Percentiles rank a stretch among this genome's conserved stretches.
phyloP scores from a whole-genome alignment of 495 filamentous ascomycete species.

The Neurospora discreta region DNA sequence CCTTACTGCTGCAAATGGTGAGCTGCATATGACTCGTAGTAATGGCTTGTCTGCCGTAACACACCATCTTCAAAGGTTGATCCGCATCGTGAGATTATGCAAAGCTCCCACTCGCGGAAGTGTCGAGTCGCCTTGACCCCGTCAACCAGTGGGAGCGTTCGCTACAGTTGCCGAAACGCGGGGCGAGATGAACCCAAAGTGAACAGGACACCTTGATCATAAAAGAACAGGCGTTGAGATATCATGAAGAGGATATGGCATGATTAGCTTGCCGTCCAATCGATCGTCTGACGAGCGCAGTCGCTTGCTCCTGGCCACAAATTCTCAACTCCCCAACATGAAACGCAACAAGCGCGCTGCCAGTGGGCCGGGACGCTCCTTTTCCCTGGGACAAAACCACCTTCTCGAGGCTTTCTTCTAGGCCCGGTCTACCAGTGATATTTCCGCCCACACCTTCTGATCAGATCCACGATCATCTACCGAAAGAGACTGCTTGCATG shows the following conservation, averaged over 20 bases:
- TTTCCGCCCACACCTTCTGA: slow-evolving; percentile 1
- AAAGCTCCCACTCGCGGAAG: background rate
- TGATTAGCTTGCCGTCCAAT: background rate
- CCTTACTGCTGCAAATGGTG: background rate
- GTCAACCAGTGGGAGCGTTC: background rate
- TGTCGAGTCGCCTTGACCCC: background rate
- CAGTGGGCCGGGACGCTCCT: background rate
- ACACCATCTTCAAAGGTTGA: background rate
- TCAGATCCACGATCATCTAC: slow-evolving; percentile 6
- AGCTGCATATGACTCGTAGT: background rate
- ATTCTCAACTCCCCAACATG: slow-evolving; percentile 13
- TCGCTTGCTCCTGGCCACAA: slow-evolving; percentile 8
- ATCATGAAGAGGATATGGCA: slow-evolving; percentile 4
- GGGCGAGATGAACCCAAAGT: background rate
- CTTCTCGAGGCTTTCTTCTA: background rate
- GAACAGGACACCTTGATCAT: background rate
- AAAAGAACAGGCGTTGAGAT: background rate
- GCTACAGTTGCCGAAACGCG: background rate
- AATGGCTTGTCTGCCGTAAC: background rate
- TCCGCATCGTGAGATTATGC: background rate
- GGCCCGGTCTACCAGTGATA: background rate
- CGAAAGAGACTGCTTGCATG: slow-evolving; percentile 14
- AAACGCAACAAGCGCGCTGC: slow-evolving; percentile 26
- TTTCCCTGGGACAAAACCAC: background rate
- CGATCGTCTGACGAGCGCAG: background rate